phyloP scores from a whole-genome alignment of 306 rosid genomes.

The Glycyrrhiza uralensis region DNA sequence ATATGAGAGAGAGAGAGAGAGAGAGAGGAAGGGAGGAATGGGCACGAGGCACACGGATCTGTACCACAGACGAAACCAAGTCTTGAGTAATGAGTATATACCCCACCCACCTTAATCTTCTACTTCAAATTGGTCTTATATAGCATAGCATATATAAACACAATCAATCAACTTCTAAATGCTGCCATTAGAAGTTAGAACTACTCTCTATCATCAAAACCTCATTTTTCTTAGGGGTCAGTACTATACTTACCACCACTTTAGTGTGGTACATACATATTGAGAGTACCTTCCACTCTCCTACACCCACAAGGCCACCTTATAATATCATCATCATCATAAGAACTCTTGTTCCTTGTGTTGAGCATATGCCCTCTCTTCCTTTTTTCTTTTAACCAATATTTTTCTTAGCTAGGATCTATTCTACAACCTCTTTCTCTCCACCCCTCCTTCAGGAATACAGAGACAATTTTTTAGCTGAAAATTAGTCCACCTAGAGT shows the following conservation, averaged over 20 bases:
- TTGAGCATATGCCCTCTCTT: background rate
- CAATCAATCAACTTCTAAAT: background rate
- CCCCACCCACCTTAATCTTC: conserved; percentile 21
- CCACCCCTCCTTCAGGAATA: background rate
- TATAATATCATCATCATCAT: conserved; percentile 16
- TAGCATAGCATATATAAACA: background rate
- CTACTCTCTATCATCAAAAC: conserved; percentile 8
- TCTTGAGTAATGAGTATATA: too few relatives aligned
- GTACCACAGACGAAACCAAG: conserved; percentile 20
- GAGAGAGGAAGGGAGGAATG: background rate
- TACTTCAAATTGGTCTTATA: conserved; percentile 17
- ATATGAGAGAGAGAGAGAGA: conserved; percentile 7
- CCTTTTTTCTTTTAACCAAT: conserved; percentile 9
- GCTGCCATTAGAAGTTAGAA: background rate
- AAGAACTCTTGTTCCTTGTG: background rate
- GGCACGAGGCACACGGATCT: conserved; percentile 2
- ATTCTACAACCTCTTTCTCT: conserved; percentile 1
- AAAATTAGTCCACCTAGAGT: background rate
- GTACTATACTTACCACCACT: background rate
- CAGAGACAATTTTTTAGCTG: background rate
- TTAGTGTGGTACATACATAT: conserved; percentile 11
- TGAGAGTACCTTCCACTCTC: conserved; percentile 1
- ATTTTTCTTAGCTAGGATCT: background rate
- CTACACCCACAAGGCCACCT: conserved; percentile 1
- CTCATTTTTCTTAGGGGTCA: conserved; percentile 19